Base-by-base conservation (phyloP, 2,329 filamentous ascomycete species). In the Sarocladium strictum region DNA sequence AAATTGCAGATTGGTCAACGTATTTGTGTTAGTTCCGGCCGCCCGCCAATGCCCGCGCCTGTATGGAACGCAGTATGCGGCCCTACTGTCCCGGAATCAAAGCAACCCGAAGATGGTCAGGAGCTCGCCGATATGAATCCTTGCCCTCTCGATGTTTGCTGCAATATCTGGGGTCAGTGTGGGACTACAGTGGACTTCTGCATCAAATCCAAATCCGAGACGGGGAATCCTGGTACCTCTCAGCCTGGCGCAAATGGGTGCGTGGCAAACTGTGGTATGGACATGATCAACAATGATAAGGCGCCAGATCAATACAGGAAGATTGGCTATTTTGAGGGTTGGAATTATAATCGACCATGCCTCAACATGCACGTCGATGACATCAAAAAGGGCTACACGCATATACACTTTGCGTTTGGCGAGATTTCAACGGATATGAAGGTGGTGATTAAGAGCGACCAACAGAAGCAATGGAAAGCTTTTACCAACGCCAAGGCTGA, bases 161-260 rank as follows among this genome's bases (percentile, higher is more conserved):
- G 72, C 58, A 66, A 69, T 12, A 62, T 65, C 17, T 73, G 72
- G 64, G 76, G 76, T 0, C 66, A 73, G 49, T 79, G 76, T 23
- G 76, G 76, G 4, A 67, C 67, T 1, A 74, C 72, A 0, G 58
- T 59, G 1, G 74, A 74, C 14, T 77, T 76, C 58, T 80, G 76
- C 24, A 64, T 62, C 2, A 58, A 63, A 55, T 61, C 63, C 0
- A 61, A 60, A 40, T 64, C 55, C 1, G 64, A 63, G 6, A 67
- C 65, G 0, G 63, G 62, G 1, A 58, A 59, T 0, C 63, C 65
- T 1, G 67, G 67, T 6, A 67, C 63, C 0, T 58, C 64, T 35
- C 60, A 53, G 2, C 54, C 56, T 0, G 60, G 61, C 11, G 60
- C 62, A 0, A 60, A 62, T 10, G 64, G 65, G 35, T 67, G 17